Base-by-base conservation (phyloP, 768 basidiomycete species). In the Russula virescens region DNA sequence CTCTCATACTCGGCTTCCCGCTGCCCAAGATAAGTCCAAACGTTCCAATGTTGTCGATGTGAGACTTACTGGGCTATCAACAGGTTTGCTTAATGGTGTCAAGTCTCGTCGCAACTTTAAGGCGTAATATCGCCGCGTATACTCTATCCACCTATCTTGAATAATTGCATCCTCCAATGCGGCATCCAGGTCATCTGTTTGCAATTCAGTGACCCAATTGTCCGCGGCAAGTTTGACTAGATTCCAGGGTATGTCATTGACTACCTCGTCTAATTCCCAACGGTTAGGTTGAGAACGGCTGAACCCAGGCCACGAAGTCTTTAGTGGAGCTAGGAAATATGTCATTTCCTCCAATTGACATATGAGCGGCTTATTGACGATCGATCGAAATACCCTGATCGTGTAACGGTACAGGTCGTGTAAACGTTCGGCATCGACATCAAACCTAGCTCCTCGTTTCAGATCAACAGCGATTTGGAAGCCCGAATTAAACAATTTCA, bases 131-230 rank as follows among this genome's bases (percentile, higher is more conserved):
- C 89, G 79, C 62, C 86, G 77, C 2, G 89, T 90, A 68, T 86
- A 89, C 69, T 89, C 89, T n/a, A 83, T 81, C 74, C 78, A 79
- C 61, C 89, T 79, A 68, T 93, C 91, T 72, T 91, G 88, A 38
- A 94, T 75, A 23, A 94, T 75, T 26, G 84, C 81, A 53, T 80
- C 83, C 42, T 76, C 72, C 35, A 78, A 75, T 23, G 82, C 68
- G 9, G 72, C 69, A 56, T 77, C 73, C 16, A 75, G 38, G 18
- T 71, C 68, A 8, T 75, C 74, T 48, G 68, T 69, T 52, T 76
- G 75, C 25, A 91, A 75, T 3, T 80, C 77, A 10, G 76, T 73
- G 51, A 78, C 78, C 78, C 82, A 87, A 28, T 78, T 73, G 51
- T 77, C 73, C 9, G 79, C 83, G 4, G 81, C 86, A 25, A 78